Conservation (phyloP, 164 flowering plant genomes). For the Kalanchoe fedtschenkoi region DNA sequence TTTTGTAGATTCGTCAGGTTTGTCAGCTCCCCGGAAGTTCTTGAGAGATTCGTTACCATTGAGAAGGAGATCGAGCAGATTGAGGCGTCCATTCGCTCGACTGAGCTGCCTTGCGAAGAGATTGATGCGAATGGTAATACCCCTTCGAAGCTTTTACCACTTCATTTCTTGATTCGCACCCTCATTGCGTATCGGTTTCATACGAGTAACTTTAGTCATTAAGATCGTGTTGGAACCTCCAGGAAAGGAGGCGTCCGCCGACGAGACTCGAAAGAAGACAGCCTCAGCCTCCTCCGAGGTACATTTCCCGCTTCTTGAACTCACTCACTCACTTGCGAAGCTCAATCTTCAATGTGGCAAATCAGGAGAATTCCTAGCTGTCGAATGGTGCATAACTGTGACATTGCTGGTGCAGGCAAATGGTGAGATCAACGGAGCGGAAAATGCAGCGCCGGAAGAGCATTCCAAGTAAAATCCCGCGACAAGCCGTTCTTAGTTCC, state of each 20-base stretch:
- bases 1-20: slow-evolving; percentile 71
- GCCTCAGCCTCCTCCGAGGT: slow-evolving; percentile 29
- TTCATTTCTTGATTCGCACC: background rate
- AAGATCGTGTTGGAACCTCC: background rate
- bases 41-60: slow-evolving; percentile 73
- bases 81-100: slow-evolving; percentile 51
- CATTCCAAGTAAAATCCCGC: slow-evolving; percentile 66
- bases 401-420: slow-evolving; percentile 21
- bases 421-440: slow-evolving; percentile 25
- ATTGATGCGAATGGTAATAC: slow-evolving; percentile 1
- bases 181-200: background rate
- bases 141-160: background rate
- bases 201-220: background rate
- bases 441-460: slow-evolving; percentile 41
- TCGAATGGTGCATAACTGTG: slow-evolving; percentile 8
- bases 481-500: no score
- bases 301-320: background rate
- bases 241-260: slow-evolving; percentile 21
- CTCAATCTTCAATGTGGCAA: background rate
- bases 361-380: background rate
- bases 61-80: slow-evolving; percentile 77
- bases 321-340: background rate
- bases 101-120: slow-evolving; percentile 20
- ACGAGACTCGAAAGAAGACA: slow-evolving; percentile 26
- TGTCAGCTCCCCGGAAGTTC: slow-evolving; percentile 77